Base-by-base conservation (phyloP, 495 filamentous ascomycete species). In the Hypomontagnella monticulosa region DNA sequence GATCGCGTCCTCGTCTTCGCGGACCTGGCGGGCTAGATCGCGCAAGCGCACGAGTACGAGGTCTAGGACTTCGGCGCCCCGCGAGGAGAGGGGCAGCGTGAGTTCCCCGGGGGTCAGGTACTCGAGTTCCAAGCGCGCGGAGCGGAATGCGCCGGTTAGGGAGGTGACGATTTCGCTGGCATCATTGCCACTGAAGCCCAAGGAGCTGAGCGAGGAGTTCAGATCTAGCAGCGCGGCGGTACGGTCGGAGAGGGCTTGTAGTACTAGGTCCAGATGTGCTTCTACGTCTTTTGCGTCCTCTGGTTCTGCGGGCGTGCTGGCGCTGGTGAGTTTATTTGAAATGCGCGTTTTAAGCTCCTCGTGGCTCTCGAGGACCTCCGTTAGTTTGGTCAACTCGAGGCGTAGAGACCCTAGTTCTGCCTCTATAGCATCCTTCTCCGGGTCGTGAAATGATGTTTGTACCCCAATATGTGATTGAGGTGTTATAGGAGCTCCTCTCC, bases 71-170 rank as follows among this genome's bases (percentile, higher is more conserved):
- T 80, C 75, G 67, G 80, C 60, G 72, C 85, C 62, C 56, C 77
- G 81, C 44, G 54, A 81, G 33, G 56, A 78, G 50, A 77, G 80
- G 33, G 61, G 85, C 14, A 69, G 79, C 75, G 73, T 54, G 11
- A 77, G 57, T 67, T 92, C 89, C 3, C 88, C 89, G 0, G 89
- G 90, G 0, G 87, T 79, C 1, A 88, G 75, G 65, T 86, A 84
- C 62, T 92, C 90, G 4, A 92, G 79, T 20, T 88, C 83, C 1
- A 92, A 77, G 3, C 89, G 84, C 3, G 89, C 88, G n/a, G 81
- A 65, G n/a, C 88, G 85, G 73, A 92, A 87, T 18, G 79, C 74
- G 12, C 69, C 34, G 14, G 77, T 77, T 16, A 91, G 81, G 1
- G 83, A 77, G 0, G 74, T 44, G 5, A 91, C 65, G 19, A 83